These are phyloP conservation scores for Anthracocystis setariae DNA, from an alignment of 1,284 basidiomycete genomes.

Conservation along the genomic window DNA sequence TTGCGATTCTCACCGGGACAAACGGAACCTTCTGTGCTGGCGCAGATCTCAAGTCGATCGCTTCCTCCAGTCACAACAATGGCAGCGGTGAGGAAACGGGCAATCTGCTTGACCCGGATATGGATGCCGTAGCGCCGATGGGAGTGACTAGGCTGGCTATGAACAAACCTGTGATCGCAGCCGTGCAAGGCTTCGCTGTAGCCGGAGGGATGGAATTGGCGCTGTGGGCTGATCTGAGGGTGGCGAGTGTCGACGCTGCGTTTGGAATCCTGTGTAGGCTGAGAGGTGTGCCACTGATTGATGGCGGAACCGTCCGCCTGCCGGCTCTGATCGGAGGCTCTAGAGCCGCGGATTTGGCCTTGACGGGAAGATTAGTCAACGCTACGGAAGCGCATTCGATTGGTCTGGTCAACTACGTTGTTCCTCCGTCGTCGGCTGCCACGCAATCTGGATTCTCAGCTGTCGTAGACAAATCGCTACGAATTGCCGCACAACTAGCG, in stretches of 20 bases:
- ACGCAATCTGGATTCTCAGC: constrained; percentile 6
- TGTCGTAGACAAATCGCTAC: constrained; percentile 27
- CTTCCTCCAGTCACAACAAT: constrained; percentile 2
- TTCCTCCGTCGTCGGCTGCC: neutral
- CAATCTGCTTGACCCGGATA: constrained; percentile 34
- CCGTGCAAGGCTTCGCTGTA: constrained; percentile 39
- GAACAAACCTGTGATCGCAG: constrained; percentile 48
- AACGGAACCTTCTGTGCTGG: constrained; percentile 37
- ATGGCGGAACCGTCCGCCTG: constrained; percentile 37
- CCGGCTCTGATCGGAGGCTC: constrained; percentile 34
- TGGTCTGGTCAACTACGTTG: constrained; percentile 37
- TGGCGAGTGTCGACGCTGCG: constrained; percentile 14
- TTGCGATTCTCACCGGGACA: constrained; percentile 32
- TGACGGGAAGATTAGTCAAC: constrained; percentile 30
- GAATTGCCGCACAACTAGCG: constrained; percentile 21
- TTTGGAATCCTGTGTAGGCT: constrained; percentile 41
- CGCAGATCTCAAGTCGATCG: constrained; percentile 37
- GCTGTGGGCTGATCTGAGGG: constrained; percentile 38
- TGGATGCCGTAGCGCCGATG: constrained; percentile 44
- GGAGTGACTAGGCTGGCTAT: constrained; percentile 36
- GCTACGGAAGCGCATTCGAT: constrained; percentile 28
- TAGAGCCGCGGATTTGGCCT: constrained; percentile 28
- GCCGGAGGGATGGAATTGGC: constrained; percentile 45
- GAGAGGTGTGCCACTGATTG: constrained; percentile 45
- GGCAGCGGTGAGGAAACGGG: neutral